Base-by-base conservation (phyloP, 257 asterid genomes). In the Solanum paucissectum region DNA sequence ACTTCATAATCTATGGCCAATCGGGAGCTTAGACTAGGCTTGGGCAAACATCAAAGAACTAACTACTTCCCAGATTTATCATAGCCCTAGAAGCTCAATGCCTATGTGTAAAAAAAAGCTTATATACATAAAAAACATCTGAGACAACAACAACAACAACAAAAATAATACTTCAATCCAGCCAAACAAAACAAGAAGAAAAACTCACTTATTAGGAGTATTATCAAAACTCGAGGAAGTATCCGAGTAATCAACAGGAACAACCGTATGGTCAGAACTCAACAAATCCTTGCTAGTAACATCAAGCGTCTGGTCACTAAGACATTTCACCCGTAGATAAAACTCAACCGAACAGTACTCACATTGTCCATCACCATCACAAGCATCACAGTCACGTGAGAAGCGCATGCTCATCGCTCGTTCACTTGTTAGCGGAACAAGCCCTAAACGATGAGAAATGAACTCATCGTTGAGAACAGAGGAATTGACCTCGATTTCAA, bases 281-380 rank as follows among this genome's bases (percentile, higher is more conserved):
- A 91, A 86, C 72, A 97, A 95, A 76, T 97, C 99, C 93, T 94
- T 93, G 5, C 98, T 95, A 46, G 99, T 96, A 29, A 97, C 99
- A 88, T 96, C 99, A 20, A 94, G 96, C 72, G 99, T 96, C 90
- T 94, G 94, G 88, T 95, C 99, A 46, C 84, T 90, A 11, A 92
- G 83, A 89, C 99, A 97, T 90, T 94, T 97, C 0, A 94, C 99
- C 3, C 96, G 90, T 5, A 97, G 89, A 74, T 94, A 96, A 85
- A 96, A 97, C 95, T 97, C 99, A 74, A 97, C 99, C 16, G 98
- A 94, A 90, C 99, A 97, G 89, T 92, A 95, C 94, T 97, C 98
- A 87, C 99, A 97, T 91, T 95, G 98, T 73, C 99, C 99, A 85
- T 95, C 99, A 0, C 99, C 99, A 87, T 97, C 99, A 90, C 99